Evolutionary conservation across 306 rosid genomes (phyloP), one percentile per base, ranked within the genome.

Genomic region (Hylodesmum podocarpum): DNA sequence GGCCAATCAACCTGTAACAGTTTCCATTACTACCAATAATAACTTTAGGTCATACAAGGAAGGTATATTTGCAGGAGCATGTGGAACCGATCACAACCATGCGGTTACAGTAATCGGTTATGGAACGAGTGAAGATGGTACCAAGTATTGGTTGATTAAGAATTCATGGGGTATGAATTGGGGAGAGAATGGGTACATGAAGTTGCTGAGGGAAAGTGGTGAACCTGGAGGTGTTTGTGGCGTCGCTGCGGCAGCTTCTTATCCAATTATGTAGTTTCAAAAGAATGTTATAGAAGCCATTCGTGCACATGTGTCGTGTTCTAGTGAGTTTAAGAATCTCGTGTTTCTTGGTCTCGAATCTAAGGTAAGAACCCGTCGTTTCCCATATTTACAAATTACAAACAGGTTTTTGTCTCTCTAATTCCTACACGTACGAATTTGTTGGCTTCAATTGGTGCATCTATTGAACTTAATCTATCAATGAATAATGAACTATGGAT

Each of bases 151-250:
- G 70, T 59, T 73, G 70, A 19, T 59, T 8, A 73, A 73, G 57
- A 73, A 73, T 43, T 59, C 57, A 0, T 73, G 69, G 69, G 69
- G 78, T 41, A 0, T 40, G n/a, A 0, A 1, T 0, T 58, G 78
- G 78, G 78, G 78, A 13, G 69, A 73, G n/a, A 2, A 4, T 4
- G 78, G 78, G 0, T 73, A 57, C 33, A 73, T 73, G 78, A 76
- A 16, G 50, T n/a, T 64, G 64, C 7, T 31, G 2, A 47, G 63
- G 51, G 72, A 47, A 18, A 34, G 10, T 63, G 72, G 39, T 46
- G 1, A 33, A 4, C 53, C 77, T 47, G 13, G 16, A 49, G 80
- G 80, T 22, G 19, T 24, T 5, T 72, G 80, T 46, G 72, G 64
- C 29, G 33, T 70, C 18, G 47, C 63, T 18, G n/a, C 8, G 2